Evolutionary conservation across 2,329 filamentous ascomycete species (phyloP).

Genomic region (Sclerotinia minor): DNA sequence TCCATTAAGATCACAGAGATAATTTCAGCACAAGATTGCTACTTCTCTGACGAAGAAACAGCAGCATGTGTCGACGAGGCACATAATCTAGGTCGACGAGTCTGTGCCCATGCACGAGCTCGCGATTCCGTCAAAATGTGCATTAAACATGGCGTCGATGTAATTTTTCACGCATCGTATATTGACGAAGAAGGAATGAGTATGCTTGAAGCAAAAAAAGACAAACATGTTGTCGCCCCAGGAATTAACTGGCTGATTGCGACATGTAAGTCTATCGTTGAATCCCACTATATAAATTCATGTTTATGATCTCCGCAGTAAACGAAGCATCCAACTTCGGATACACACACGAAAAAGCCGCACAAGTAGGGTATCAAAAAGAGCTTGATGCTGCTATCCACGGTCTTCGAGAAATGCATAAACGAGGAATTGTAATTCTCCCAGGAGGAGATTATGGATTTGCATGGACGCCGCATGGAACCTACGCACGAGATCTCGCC

Average conservation of each 20-base stretch:
- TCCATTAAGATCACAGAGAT: slow-evolving; percentile 33
- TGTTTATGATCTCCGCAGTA: slow-evolving; percentile 9
- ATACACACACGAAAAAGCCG: slow-evolving; percentile 45
- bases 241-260: slow-evolving; percentile 47
- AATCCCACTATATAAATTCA: neutral
- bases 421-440: slow-evolving; percentile 47
- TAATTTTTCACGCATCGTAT: slow-evolving; percentile 49
- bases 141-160: slow-evolving; percentile 47
- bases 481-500: slow-evolving; percentile 48
- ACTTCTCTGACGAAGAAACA: slow-evolving; percentile 48
- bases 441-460: slow-evolving; percentile 50
- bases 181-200: slow-evolving; percentile 46
- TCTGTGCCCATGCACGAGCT: slow-evolving; percentile 49
- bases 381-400: slow-evolving; percentile 46
- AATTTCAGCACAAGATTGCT: slow-evolving; percentile 47
- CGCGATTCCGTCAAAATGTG: slow-evolving; percentile 48
- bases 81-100: slow-evolving; percentile 42
- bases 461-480: slow-evolving; percentile 49
- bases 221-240: slow-evolving; percentile 46
- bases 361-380: slow-evolving; percentile 47
- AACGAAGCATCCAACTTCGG: slow-evolving; percentile 42
- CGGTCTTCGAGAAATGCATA: slow-evolving; percentile 48
- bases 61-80: slow-evolving; percentile 50
- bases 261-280: slow-evolving; percentile 32
- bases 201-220: slow-evolving; percentile 45